A percentile compares a stretch with the other conserved stretches of the same genome.
phyloP scores from a whole-genome alignment of 129 eudicot species.

The Dittrichia graveolens region DNA sequence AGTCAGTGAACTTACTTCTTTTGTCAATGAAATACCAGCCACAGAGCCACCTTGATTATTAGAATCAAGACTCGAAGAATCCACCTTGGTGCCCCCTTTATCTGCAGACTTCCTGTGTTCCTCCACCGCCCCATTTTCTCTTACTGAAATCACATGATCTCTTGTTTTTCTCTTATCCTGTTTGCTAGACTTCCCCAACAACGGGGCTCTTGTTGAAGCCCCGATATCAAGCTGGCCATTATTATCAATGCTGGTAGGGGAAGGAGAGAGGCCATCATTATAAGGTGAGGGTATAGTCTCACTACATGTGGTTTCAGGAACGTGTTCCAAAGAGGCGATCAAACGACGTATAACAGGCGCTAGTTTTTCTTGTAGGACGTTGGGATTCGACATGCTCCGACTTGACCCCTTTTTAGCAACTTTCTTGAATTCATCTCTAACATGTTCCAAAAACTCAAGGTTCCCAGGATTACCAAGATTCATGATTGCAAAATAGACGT shows the following conservation, averaged over 20 bases:
- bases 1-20: conserved; percentile 47
- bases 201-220: conserved; percentile 69
- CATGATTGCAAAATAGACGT: conserved; percentile 57
- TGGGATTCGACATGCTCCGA: conserved; percentile 40
- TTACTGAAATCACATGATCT: conserved; percentile 62
- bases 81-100: conserved; percentile 44
- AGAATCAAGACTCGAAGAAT: conserved; percentile 39
- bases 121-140: conserved; percentile 57
- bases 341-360: conserved; percentile 50
- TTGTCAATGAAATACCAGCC: conserved; percentile 41
- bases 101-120: conserved; percentile 61
- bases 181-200: conserved; percentile 59
- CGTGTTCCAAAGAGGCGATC: conserved; percentile 48
- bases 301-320: conserved; percentile 17
- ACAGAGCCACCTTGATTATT: conserved; percentile 37
- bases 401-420: conserved; percentile 50
- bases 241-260: conserved; percentile 26
- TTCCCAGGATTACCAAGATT: conserved; percentile 43
- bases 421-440: conserved; percentile 62
- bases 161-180: conserved; percentile 60
- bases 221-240: conserved; percentile 43
- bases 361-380: conserved; percentile 55
- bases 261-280: conserved; percentile 28
- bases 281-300: conserved; percentile 41
- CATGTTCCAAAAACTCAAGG: conserved; percentile 53